A percentile compares a stretch with the other conserved stretches of the same genome.
Evolutionary conservation across 148 eudicot genomes (phyloP).

Genomic region (Heliamphora exappendiculata): DNA sequence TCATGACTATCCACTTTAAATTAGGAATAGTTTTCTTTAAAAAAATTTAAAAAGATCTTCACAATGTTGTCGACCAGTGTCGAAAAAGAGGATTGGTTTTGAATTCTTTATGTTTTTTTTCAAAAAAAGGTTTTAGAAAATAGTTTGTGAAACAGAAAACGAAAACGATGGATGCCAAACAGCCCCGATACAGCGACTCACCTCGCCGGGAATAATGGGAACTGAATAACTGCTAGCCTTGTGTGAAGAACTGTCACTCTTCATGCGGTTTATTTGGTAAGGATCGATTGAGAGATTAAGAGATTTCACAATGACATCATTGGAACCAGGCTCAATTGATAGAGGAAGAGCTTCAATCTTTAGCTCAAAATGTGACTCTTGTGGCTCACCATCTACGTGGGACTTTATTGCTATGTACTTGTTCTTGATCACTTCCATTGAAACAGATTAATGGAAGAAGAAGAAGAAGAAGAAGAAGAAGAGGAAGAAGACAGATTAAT

Average conservation of each 20-base stretch:
- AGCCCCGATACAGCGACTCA: background rate
- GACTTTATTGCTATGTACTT: slow-evolving; percentile 3
- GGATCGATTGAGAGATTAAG: slow-evolving; percentile 11
- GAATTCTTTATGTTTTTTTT: no score
- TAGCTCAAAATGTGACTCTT: slow-evolving; percentile 13
- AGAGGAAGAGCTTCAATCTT: slow-evolving; percentile 5
- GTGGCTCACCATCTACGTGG: slow-evolving; percentile 10
- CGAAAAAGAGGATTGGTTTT: no score
- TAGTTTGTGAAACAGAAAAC: no score
- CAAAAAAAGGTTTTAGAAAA: no score
- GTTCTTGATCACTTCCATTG: slow-evolving; percentile 6
- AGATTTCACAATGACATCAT: slow-evolving; percentile 6
- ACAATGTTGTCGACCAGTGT: no score
- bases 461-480: background rate
- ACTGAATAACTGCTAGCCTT: background rate
- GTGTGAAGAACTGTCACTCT: slow-evolving; percentile 7
- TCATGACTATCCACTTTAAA: no score
- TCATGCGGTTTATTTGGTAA: slow-evolving; percentile 18
- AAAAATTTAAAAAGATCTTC: no score
- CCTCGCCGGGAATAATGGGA: background rate
- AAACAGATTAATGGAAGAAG: background rate
- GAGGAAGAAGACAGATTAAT: no score
- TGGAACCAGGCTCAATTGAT: slow-evolving; percentile 6
- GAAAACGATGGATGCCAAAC: background rate
- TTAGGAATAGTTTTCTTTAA: no score